Evolutionary conservation across 164 flowering plant genomes (phyloP).

Genomic region (Tetracentron sinense): DNA sequence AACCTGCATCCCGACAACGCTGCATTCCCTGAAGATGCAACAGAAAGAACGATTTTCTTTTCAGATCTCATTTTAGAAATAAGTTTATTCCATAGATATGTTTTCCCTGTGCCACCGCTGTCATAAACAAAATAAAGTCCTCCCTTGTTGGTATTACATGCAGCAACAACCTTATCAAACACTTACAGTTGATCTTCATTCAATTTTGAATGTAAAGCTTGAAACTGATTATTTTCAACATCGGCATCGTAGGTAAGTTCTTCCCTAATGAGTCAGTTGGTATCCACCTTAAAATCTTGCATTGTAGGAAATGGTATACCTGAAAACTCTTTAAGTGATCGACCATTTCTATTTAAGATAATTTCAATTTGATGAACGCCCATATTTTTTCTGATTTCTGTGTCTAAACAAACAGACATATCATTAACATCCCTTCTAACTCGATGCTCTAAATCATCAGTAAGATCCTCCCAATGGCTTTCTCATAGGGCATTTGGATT

Average conservation of each 20-base stretch:
- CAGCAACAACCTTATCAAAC: background rate
- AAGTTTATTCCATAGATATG: background rate
- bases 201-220: background rate
- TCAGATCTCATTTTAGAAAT: background rate
- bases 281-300: background rate
- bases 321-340: background rate
- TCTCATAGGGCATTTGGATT: background rate
- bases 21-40: slow-evolving; percentile 11
- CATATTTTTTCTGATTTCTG: too few species aligned
- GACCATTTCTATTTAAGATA: background rate
- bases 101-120: slow-evolving; percentile 8
- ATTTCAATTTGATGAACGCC: background rate
- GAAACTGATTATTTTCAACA: too few species aligned
- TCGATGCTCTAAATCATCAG: background rate
- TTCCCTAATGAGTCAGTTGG: background rate
- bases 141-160: background rate
- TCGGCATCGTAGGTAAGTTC: background rate
- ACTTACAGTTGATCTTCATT: background rate
- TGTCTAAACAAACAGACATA: background rate
- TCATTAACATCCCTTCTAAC: too few species aligned
- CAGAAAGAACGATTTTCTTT: background rate
- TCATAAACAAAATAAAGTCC: slow-evolving; percentile 13
- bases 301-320: background rate
- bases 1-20: background rate
- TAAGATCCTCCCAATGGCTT: background rate